Evolutionary conservation across 140 eudicot species (phyloP).

Genomic region (Bidens hawaiensis): DNA sequence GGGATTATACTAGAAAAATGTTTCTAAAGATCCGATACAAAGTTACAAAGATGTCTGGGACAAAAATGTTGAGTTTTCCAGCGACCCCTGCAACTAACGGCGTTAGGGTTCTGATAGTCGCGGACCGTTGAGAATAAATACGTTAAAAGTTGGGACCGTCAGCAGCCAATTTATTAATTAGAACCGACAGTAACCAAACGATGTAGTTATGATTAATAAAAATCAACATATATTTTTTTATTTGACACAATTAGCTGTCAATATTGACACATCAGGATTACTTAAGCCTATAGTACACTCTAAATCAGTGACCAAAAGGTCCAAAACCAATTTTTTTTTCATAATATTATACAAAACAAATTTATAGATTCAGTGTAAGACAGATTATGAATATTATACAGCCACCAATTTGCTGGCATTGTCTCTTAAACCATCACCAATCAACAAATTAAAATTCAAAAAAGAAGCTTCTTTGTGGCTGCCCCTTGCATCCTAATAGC

Average conservation of each 20-base stretch:
- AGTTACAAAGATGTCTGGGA: too few species aligned
- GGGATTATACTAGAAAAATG: too few species aligned
- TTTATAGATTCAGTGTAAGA: conserved; percentile 17
- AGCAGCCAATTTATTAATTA: too few species aligned
- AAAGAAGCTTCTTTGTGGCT: conserved; percentile 15
- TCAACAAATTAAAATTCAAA: neutral
- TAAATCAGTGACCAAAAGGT: conserved; percentile 5
- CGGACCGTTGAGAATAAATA: too few species aligned
- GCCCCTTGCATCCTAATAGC: conserved; percentile 9
- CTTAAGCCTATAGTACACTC: conserved; percentile 8
- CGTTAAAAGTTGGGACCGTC: too few species aligned
- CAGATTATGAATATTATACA: conserved; percentile 19
- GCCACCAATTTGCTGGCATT: conserved; percentile 42
- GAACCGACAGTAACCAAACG: too few species aligned
- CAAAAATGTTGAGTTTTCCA: too few species aligned
- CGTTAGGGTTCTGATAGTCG: too few species aligned
- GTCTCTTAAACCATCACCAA: conserved; percentile 28
- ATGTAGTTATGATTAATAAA: too few species aligned
- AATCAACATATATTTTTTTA: too few species aligned
- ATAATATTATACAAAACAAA: conserved; percentile 21
- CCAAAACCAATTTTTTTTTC: neutral
- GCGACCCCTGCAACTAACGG: too few species aligned
- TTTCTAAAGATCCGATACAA: too few species aligned
- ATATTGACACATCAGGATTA: conserved; percentile 8
- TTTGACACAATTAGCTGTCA: conserved; percentile 11